A percentile compares a stretch with the other conserved stretches of the same genome.
These are phyloP conservation scores for Aureobasidium pullulans DNA, from an alignment of 2,329 filamentous ascomycete genomes.

Conservation along the genomic window DNA sequence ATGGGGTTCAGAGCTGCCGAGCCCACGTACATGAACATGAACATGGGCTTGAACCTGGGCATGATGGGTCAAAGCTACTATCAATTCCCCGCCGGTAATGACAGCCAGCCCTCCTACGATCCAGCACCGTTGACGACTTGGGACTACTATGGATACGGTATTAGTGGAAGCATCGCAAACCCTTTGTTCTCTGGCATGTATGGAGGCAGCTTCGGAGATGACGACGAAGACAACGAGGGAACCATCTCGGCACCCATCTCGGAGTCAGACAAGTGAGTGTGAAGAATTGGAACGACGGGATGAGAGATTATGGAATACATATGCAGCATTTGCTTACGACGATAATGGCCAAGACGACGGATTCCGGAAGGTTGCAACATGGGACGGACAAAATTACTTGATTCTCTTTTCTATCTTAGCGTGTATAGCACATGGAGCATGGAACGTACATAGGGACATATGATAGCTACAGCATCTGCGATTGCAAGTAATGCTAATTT, in stretches of 20 bases:
- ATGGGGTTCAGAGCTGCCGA: constrained; percentile 14
- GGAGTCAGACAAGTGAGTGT: constrained; percentile 2
- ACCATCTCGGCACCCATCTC: constrained; percentile 25
- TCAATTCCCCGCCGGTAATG: background rate
- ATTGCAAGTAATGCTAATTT: constrained; percentile 8
- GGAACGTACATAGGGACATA: background rate
- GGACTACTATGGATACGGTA: constrained; percentile 17
- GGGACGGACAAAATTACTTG: constrained; percentile 3
- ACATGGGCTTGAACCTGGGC: background rate
- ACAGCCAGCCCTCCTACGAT: constrained; percentile 12
- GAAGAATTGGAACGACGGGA: background rate
- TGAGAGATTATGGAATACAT: background rate
- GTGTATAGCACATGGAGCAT: background rate
- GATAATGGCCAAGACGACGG: constrained; percentile 1
- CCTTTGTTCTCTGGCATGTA: constrained; percentile 24
- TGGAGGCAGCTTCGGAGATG: constrained; percentile 19
- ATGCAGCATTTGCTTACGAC: constrained; percentile 7
- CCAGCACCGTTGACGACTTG: constrained; percentile 11
- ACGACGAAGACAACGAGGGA: constrained; percentile 21
- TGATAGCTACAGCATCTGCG: background rate
- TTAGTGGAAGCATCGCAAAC: constrained; percentile 17
- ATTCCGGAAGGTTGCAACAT: background rate
- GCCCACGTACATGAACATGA: constrained; percentile 5
- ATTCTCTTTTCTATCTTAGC: constrained; percentile 10
- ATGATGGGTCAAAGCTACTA: constrained; percentile 10